Evolutionary conservation across 2,329 filamentous ascomycete genomes (phyloP).

Genomic region (Venturia effusa): DNA sequence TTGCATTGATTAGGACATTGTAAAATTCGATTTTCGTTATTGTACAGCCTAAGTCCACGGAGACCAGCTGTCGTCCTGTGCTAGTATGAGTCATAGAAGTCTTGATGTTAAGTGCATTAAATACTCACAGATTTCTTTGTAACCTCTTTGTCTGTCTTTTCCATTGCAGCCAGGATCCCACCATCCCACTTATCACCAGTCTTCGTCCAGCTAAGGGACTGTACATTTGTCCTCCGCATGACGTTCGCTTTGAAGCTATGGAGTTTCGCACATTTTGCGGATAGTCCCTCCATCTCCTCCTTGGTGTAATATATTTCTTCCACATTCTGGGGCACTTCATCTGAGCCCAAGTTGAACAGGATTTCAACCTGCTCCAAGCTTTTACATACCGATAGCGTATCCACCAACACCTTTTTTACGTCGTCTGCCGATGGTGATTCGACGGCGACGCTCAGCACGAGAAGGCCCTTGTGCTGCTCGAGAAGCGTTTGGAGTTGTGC

Average conservation of each 20-base stretch:
- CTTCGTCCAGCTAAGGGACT: background rate
- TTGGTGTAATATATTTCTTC: constrained; percentile 13
- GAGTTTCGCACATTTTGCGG: constrained; percentile 23
- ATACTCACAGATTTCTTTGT: background rate
- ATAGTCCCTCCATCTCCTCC: constrained; percentile 24
- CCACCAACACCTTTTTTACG: constrained; percentile 24
- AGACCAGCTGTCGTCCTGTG: background rate
- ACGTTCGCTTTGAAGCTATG: constrained; percentile 26
- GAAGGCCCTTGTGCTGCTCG: constrained; percentile 25
- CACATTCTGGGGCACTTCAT: constrained; percentile 21
- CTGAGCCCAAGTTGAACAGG: constrained; percentile 23
- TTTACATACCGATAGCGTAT: constrained; percentile 20
- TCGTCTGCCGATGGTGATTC: constrained; percentile 25
- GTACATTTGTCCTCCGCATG: background rate
- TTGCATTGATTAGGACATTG: background rate
- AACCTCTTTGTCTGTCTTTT: background rate
- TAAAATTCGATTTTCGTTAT: background rate
- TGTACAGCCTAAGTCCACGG: background rate
- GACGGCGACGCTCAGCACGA: constrained; percentile 29
- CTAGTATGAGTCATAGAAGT: background rate
- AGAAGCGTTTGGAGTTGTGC: constrained; percentile 25
- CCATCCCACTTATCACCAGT: background rate
- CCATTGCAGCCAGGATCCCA: background rate
- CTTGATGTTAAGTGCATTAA: background rate
- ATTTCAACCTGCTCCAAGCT: constrained; percentile 30